phyloP scores from a whole-genome alignment of 352 stramenopile species.

The Globisporangium okanoganense region DNA sequence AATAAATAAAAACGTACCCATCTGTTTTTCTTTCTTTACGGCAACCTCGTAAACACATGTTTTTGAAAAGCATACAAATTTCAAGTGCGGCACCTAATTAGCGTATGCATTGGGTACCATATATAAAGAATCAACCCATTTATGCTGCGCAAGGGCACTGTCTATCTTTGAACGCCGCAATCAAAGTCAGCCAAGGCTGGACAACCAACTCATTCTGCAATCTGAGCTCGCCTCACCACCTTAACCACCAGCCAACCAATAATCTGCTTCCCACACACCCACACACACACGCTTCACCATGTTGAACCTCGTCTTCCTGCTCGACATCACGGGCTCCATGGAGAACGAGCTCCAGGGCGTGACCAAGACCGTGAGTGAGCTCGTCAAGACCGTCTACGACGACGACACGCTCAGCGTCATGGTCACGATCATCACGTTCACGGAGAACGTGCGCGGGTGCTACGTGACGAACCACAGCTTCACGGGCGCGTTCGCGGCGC shows the following conservation, averaged over 20 bases:
- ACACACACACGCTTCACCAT: slow-evolving; percentile 23
- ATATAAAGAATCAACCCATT: not conserved
- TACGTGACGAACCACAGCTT: slow-evolving; percentile 66
- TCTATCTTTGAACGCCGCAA: no score
- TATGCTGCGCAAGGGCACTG: no score
- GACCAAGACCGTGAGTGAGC: slow-evolving; percentile 47
- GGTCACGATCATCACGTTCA: slow-evolving; percentile 78
- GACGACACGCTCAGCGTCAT: slow-evolving; percentile 39
- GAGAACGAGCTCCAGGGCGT: slow-evolving; percentile 44
- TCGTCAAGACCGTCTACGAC: slow-evolving; percentile 52
- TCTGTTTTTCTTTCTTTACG: not conserved
- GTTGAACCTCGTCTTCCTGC: slow-evolving; percentile 65
- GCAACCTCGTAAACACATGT: no score
- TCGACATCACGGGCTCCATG: slow-evolving; percentile 80
- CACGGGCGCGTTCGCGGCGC: slow-evolving; percentile 36
- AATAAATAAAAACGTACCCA: not conserved
- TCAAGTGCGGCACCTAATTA: no score
- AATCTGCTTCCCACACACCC: not conserved
- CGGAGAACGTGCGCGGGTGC: slow-evolving; percentile 41
- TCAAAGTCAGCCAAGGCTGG: no score
- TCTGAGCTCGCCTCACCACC: slow-evolving; percentile 4
- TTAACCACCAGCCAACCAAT: not conserved
- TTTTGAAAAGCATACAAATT: no score
- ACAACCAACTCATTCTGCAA: slow-evolving; percentile 3
- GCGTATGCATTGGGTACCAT: not conserved